Conservation (phyloP, 1,284 basidiomycete species). For the Bondarzewia mesenterica region DNA sequence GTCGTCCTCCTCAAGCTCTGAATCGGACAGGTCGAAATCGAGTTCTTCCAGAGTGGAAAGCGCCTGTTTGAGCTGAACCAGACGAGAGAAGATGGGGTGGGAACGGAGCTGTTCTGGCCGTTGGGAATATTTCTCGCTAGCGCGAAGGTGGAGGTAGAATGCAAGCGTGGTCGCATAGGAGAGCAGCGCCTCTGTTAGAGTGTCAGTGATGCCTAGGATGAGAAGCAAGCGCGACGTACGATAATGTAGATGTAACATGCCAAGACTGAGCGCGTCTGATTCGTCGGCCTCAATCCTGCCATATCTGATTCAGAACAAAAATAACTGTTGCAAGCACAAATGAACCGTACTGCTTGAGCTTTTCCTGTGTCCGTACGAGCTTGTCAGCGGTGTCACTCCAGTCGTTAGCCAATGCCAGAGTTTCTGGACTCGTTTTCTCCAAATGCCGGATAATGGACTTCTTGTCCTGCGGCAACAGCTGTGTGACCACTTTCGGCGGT, state of each 20-base stretch:
- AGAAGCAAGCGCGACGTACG: slow-evolving; percentile 39
- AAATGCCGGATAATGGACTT: slow-evolving; percentile 65
- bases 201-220: slow-evolving; percentile 3
- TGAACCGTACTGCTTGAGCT: slow-evolving; percentile 46
- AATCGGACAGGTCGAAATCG: slow-evolving; percentile 56
- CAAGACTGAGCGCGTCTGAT: slow-evolving; percentile 42
- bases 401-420: slow-evolving; percentile 64
- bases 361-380: slow-evolving; percentile 45
- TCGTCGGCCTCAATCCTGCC: slow-evolving; percentile 40
- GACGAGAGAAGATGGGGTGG: slow-evolving; percentile 77
- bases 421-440: slow-evolving; percentile 76
- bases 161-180: slow-evolving; percentile 89
- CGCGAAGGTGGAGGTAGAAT: slow-evolving; percentile 87
- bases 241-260: slow-evolving; percentile 70
- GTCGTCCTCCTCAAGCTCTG: slow-evolving; percentile 15
- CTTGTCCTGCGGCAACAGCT: slow-evolving; percentile 46
- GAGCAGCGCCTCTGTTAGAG: slow-evolving; percentile 66
- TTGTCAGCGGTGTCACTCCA: slow-evolving; percentile 62
- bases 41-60: slow-evolving; percentile 79
- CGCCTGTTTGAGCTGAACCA: slow-evolving; percentile 82
- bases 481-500: slow-evolving; percentile 16
- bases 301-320: background rate
- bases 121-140: slow-evolving; percentile 53
- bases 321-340: background rate
- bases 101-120: slow-evolving; percentile 58